Percentiles rank a stretch among this genome's conserved stretches.
These are phyloP conservation scores for Heimioporus sp. DNA, from an alignment of 768 basidiomycete species.

Conservation along the genomic window DNA sequence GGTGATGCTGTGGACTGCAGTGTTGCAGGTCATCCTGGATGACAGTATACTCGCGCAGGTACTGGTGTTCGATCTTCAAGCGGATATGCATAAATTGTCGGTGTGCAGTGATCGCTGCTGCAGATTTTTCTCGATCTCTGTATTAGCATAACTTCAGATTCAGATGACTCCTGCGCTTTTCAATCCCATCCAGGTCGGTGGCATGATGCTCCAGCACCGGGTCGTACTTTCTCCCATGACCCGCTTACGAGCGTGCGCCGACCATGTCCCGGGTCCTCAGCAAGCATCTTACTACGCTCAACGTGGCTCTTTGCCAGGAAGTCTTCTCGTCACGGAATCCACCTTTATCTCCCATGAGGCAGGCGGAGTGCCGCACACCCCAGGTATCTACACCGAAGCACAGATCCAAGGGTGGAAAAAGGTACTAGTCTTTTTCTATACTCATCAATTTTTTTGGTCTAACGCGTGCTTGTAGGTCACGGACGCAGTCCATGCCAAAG, in stretches of 20 bases:
- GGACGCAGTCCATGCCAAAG: constrained; percentile 52
- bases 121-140: too few species aligned
- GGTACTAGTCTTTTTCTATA: neutral
- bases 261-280: constrained; percentile 37
- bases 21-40: too few species aligned
- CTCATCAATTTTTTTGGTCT: too few species aligned
- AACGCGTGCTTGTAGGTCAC: constrained; percentile 6
- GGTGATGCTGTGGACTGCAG: too few species aligned
- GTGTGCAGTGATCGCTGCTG: too few species aligned
- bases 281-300: constrained; percentile 49
- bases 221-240: constrained; percentile 56
- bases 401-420: neutral
- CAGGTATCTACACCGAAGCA: neutral
- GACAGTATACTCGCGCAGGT: too few species aligned
- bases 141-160: constrained; percentile 12
- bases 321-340: constrained; percentile 56
- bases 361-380: neutral
- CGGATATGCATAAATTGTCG: too few species aligned
- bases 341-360: constrained; percentile 41
- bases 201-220: constrained; percentile 43
- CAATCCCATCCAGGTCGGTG: constrained; percentile 45
- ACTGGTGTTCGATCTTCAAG: too few species aligned
- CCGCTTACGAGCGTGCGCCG: constrained; percentile 35
- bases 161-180: constrained; percentile 35
- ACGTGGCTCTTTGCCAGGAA: constrained; percentile 46